Evolutionary conservation across 2,329 filamentous ascomycete genomes (phyloP).

Genomic region (Sporothrix globosa): DNA sequence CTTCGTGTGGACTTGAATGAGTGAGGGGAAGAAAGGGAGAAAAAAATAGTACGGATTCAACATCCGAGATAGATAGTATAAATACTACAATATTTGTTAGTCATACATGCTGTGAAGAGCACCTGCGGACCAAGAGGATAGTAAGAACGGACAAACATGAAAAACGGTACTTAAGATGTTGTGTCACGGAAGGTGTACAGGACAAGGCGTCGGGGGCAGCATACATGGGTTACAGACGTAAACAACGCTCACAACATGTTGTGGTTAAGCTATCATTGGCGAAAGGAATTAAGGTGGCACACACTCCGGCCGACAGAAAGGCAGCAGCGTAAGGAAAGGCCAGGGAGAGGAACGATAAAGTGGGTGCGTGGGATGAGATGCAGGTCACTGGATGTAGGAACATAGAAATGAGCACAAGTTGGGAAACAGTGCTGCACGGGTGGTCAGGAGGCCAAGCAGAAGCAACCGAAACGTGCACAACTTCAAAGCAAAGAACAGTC

Average conservation of each 20-base stretch:
- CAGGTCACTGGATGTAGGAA: conserved; percentile 3
- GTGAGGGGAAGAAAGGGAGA: not conserved
- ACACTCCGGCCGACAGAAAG: not conserved
- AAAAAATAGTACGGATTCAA: not conserved
- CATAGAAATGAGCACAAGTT: not conserved
- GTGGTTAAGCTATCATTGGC: not conserved
- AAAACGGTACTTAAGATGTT: conserved; percentile 6
- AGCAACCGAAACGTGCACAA: not conserved
- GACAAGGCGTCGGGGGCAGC: conserved; percentile 15
- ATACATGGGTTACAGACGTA: not conserved
- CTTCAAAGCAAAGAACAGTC: not conserved
- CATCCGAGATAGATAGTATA: not conserved
- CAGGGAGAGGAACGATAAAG: not conserved
- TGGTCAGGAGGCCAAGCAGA: conserved; percentile 1
- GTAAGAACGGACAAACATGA: conserved; percentile 18
- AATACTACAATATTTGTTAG: not conserved
- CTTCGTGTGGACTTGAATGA: not conserved
- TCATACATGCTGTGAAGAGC: no score
- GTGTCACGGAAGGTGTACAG: conserved; percentile 4
- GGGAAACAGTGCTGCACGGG: not conserved
- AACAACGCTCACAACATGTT: not conserved
- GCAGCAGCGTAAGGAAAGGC: not conserved
- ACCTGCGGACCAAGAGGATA: not conserved
- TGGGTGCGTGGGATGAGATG: conserved; percentile 24
- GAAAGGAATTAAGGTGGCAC: not conserved